Evolutionary conservation across 2,329 filamentous ascomycete genomes (phyloP).

Genomic region (Blastomyces emzantsi): DNA sequence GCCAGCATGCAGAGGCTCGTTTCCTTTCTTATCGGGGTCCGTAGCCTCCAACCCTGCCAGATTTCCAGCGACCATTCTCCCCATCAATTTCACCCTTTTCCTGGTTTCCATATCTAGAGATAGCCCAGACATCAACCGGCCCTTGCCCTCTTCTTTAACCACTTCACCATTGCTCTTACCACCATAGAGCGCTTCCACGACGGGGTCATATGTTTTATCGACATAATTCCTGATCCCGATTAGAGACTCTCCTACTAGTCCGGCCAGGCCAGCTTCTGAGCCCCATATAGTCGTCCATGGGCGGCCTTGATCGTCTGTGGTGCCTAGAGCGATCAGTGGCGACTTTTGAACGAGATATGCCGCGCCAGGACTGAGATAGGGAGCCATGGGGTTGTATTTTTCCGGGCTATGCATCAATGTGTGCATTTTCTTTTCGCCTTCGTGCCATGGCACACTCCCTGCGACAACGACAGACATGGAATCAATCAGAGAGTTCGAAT

Average conservation of each 20-base stretch:
- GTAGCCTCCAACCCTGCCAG: slow-evolving; percentile 32
- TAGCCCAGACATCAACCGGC: slow-evolving; percentile 52
- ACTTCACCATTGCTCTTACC: slow-evolving; percentile 38
- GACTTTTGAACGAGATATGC: slow-evolving; percentile 52
- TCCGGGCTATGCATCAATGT: slow-evolving; percentile 50
- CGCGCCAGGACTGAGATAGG: slow-evolving; percentile 54
- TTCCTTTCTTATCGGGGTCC: slow-evolving; percentile 21
- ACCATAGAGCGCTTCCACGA: slow-evolving; percentile 54
- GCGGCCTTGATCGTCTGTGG: slow-evolving; percentile 53
- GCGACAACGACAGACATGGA: slow-evolving; percentile 21
- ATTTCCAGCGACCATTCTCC: slow-evolving; percentile 57
- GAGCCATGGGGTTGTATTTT: slow-evolving; percentile 56
- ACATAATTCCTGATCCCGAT: slow-evolving; percentile 56
- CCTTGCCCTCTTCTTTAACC: slow-evolving; percentile 28
- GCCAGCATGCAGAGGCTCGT: slow-evolving; percentile 19
- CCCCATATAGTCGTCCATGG: slow-evolving; percentile 76
- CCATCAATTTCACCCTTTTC: slow-evolving; percentile 65
- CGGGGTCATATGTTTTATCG: slow-evolving; percentile 57
- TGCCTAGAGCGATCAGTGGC: slow-evolving; percentile 63
- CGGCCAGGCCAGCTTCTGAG: slow-evolving; percentile 59
- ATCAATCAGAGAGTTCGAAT: background rate
- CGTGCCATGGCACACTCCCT: slow-evolving; percentile 43
- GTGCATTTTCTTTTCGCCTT: slow-evolving; percentile 60
- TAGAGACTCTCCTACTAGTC: slow-evolving; percentile 51
- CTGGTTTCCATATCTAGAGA: slow-evolving; percentile 57